Evolutionary conservation across 2,329 filamentous ascomycete species (phyloP).

Genomic region (Penicillium sp.): DNA sequence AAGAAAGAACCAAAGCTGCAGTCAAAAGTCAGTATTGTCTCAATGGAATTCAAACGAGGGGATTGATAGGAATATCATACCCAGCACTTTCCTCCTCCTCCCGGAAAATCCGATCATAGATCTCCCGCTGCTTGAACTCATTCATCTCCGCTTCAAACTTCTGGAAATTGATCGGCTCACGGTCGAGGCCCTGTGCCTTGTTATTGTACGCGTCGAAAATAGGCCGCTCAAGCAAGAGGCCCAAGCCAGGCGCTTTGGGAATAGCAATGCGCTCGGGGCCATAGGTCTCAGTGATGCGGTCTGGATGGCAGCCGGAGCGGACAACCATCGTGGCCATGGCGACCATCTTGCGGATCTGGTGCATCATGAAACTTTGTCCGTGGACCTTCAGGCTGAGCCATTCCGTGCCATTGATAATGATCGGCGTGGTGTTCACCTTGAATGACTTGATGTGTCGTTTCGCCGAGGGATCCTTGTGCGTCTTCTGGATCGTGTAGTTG

Average conservation of each 20-base stretch:
- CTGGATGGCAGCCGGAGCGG: constrained; percentile 72
- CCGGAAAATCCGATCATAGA: constrained; percentile 86
- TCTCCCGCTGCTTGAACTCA: constrained; percentile 86
- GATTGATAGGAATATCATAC: constrained; percentile 54
- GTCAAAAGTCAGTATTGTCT: neutral
- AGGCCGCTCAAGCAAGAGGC: constrained; percentile 81
- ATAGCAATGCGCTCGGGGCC: constrained; percentile 72
- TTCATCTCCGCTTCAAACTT: constrained; percentile 75
- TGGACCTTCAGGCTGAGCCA: constrained; percentile 96
- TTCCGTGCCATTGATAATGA: constrained; percentile 86
- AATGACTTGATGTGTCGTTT: constrained; percentile 94
- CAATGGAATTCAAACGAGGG: neutral
- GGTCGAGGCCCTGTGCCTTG: constrained; percentile 62
- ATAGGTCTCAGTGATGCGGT: constrained; percentile 73
- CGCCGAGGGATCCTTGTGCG: constrained; percentile 73
- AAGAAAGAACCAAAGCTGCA: constrained; percentile 72
- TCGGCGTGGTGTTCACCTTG: constrained; percentile 68
- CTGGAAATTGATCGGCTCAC: constrained; percentile 72
- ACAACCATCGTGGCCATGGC: constrained; percentile 83
- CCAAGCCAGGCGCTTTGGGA: constrained; percentile 87
- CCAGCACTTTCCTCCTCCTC: constrained; percentile 84
- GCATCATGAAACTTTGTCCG: constrained; percentile 99
- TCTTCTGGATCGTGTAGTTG: constrained; percentile 96
- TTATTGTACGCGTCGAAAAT: constrained; percentile 89
- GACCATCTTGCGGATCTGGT: constrained; percentile 99